A percentile compares a stretch with the other conserved stretches of the same genome.
Evolutionary conservation across 2,329 filamentous ascomycete species (phyloP).

Genomic region (Thermothelomyces thermophilus): DNA sequence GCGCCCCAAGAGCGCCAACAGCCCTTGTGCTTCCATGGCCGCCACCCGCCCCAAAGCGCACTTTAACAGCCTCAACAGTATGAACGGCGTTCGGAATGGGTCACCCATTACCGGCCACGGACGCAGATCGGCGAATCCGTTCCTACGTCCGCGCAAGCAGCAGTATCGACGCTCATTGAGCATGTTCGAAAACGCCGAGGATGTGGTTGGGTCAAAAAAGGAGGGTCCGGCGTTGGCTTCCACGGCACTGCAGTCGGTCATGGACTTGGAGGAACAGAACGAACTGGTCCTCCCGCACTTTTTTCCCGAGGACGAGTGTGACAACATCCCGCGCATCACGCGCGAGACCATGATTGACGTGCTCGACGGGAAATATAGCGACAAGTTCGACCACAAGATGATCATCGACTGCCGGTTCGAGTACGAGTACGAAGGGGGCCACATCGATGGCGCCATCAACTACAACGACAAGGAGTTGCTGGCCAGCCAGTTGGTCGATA

Average conservation of each 20-base stretch:
- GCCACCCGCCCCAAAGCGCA: slow-evolving; percentile 58
- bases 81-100: slow-evolving; percentile 55
- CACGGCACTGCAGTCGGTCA: slow-evolving; percentile 62
- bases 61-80: slow-evolving; percentile 50
- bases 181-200: slow-evolving; percentile 93
- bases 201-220: slow-evolving; percentile 75
- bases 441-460: slow-evolving; percentile 90
- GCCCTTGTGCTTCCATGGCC: slow-evolving; percentile 41
- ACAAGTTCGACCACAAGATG: slow-evolving; percentile 71
- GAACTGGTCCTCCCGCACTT: slow-evolving; percentile 78
- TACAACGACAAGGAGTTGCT: slow-evolving; percentile 94
- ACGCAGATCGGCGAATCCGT: slow-evolving; percentile 65
- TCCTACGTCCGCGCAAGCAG: slow-evolving; percentile 74
- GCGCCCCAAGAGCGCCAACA: slow-evolving; percentile 54
- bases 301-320: slow-evolving; percentile 68
- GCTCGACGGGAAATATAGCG: slow-evolving; percentile 74
- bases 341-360: slow-evolving; percentile 78
- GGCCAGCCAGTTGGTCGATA: slow-evolving; percentile 68
- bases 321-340: slow-evolving; percentile 82
- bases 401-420: slow-evolving; percentile 97
- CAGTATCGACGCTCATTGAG: slow-evolving; percentile 88
- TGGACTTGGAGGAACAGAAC: slow-evolving; percentile 74
- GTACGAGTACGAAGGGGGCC: slow-evolving; percentile 95
- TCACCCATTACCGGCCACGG: slow-evolving; percentile 67
- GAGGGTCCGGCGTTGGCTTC: slow-evolving; percentile 42